Evolutionary conservation across 768 basidiomycete genomes (phyloP), one percentile per base, ranked within the genome.

Genomic region (Boletus rufocinnamomeus): DNA sequence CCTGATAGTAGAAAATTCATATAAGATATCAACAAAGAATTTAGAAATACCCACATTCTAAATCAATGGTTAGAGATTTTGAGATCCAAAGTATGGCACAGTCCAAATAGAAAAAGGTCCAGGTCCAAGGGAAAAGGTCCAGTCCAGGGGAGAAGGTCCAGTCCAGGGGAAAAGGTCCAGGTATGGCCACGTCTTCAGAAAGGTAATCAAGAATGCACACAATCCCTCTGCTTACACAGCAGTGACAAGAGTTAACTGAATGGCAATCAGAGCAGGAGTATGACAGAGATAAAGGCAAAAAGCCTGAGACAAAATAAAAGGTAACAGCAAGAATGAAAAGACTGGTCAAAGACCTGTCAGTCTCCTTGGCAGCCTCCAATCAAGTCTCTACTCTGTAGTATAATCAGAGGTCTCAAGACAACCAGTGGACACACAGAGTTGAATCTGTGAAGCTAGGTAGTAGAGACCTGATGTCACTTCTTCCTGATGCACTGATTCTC

Each of bases 401-500:
- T 1, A 7, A 47, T 56, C 50, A 57, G 59, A 57, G 54, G 30
- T 51, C 50, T 32, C 21, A 19, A 25, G 14, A 13, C 59, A 53
- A 60, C 56, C 51, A 49, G 59, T 32, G 25, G 7, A 58, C 52
- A 60, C 56, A 49, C 40, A 60, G 59, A 60, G 56, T 60, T 57
- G 51, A 52, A 52, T 60, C 59, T 60, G 40, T 48, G 50, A 60
- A 60, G 55, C 59, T 4, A 57, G 59, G 40, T 47, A 60, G 38
- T 57, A 60, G 45, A 38, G 44, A 60, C 59, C 57, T 57, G 50
- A 57, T 23, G 0, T 13, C 30, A 57, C 56, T 49, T 60, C 59
- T 48, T 55, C 10, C 37, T 3, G 2, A 44, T n/a, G n/a, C n/a
- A n/a, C 6, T 6, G 6, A 28, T 6, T 28, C 6, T 28, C 28